Percentiles rank a stretch among this genome's conserved stretches.
These are phyloP conservation scores for Zea mays DNA, from an alignment of 176 grass and related monocot species.

Conservation along the genomic window Zm-B73-REFERENCE-NAM-5.0 NC_050100.1:9754001-9754500, in stretches of 20 bases:
- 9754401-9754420: not conserved
- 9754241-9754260: not conserved
- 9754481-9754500: conserved; percentile 41
- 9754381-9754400: conserved; percentile 32
- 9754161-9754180: conserved; percentile 72
- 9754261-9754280: not conserved
- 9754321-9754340: conserved; percentile 48
- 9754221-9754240: conserved; percentile 57
- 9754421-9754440: not conserved
- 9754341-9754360: conserved; percentile 34
- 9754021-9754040: conserved; percentile 39
- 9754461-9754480: conserved; percentile 44
- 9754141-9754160: conserved; percentile 70
- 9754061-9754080: not conserved
- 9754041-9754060: conserved; percentile 12
- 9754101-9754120: conserved; percentile 39
- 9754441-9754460: conserved; percentile 46
- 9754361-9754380: conserved; percentile 51
- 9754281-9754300: not conserved
- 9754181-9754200: conserved; percentile 58
- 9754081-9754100: conserved; percentile 13
- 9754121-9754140: conserved; percentile 69
- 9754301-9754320: not conserved
- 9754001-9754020: conserved; percentile 61
- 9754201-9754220: conserved; percentile 52